Conservation (phyloP, 495 filamentous ascomycete genomes). For the Chaetomium cochliodes region DNA sequence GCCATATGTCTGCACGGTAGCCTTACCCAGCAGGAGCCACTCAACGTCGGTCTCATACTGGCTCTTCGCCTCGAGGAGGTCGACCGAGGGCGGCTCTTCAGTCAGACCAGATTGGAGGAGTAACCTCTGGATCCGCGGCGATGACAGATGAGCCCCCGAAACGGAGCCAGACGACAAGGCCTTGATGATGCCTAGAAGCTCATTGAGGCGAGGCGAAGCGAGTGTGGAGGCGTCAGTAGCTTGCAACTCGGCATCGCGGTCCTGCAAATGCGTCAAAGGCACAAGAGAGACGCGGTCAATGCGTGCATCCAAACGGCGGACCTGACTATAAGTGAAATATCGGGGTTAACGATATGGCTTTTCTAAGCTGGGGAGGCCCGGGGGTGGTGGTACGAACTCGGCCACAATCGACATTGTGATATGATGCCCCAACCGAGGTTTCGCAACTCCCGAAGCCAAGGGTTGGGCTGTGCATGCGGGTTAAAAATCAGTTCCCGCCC, state of each 20-base stretch:
- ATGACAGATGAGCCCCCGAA: slow-evolving; percentile 52
- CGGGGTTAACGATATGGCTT: slow-evolving; percentile 17
- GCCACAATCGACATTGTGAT: slow-evolving; percentile 62
- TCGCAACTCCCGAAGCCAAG: slow-evolving; percentile 19
- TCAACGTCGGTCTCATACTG: slow-evolving; percentile 70
- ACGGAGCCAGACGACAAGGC: slow-evolving; percentile 64
- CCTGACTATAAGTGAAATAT: slow-evolving; percentile 56
- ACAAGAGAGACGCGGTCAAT: slow-evolving; percentile 65
- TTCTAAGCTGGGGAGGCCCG: background rate
- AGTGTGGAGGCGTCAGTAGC: slow-evolving; percentile 21
- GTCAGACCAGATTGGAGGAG: slow-evolving; percentile 57
- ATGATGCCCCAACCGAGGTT: slow-evolving; percentile 25
- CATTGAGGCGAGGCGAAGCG: slow-evolving; percentile 44
- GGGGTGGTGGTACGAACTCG: slow-evolving; percentile 53
- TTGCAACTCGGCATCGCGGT: slow-evolving; percentile 29
- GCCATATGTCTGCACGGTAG: slow-evolving; percentile 80
- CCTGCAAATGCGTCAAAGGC: slow-evolving; percentile 35
- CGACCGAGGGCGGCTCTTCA: slow-evolving; percentile 9
- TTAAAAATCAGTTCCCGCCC: background rate
- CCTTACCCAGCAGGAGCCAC: slow-evolving; percentile 86
- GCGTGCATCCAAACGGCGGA: slow-evolving; percentile 72
- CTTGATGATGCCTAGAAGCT: slow-evolving; percentile 64
- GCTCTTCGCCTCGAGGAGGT: slow-evolving; percentile 33
- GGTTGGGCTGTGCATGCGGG: slow-evolving; percentile 11
- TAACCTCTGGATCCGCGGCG: slow-evolving; percentile 55